Base-by-base conservation (phyloP, 371 early-diverging fungal genomes). In the Rhizopus stolonifer region DNA sequence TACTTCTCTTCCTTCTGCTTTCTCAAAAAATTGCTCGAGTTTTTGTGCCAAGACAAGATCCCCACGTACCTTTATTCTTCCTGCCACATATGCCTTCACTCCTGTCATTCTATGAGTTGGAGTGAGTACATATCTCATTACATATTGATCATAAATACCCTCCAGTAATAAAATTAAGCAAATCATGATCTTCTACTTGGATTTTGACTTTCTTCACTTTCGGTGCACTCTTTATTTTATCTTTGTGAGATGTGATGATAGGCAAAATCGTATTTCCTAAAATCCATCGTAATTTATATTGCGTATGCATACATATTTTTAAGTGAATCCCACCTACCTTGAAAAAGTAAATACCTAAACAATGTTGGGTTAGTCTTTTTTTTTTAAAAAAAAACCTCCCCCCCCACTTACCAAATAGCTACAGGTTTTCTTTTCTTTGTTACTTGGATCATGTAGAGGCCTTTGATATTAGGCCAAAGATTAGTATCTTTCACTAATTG, bases 401-500 rank as follows among this genome's bases (percentile, higher is more conserved):
- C n/a, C n/a, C n/a, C n/a, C n/a, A n/a, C n/a, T 15, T 61, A 73
- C 74, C 74, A 73, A 15, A 56, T 63, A 11, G 74, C 68, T 18
- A 49, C 55, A 13, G 64, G 58, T 19, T 68, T 68, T 38, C 45
- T 61, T 22, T 58, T 68, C 38, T 69, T 68, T 10, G 63, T 64
- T 3, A 74, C 65, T 14, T 56, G 65, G 25, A 74, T 43, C 31
- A 74, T 52, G 34, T 64, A 74, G 19, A 70, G 56, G 1, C 69
- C 75, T 36, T 74, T 70, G 25, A 74, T 44, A 46, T 70, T 70
- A 25, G 75, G 75, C 69, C 70, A 69, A 31, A 74, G 60, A 3
- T 47, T 34, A 23, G 52, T 49, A 29, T 75, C 75, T 57, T 60
- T 54, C 10, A 23, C n/a, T 8, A 75, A 39, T 46, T 75, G 75